Conservation (phyloP, 164 flowering plant genomes). For the Magnolia kwangsiensis region DNA sequence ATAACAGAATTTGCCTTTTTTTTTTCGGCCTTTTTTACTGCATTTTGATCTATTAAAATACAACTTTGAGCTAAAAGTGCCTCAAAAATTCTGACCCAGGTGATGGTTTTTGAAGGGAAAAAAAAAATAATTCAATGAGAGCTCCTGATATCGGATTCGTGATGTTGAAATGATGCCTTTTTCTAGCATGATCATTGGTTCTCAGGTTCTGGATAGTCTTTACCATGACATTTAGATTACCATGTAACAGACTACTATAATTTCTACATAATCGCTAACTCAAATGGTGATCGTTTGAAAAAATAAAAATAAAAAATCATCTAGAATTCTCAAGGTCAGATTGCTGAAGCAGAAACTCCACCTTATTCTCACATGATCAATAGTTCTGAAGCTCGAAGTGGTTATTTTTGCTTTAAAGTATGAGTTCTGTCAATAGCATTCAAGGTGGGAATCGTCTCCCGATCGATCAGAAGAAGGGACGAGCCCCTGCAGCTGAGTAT, state of each 20-base stretch:
- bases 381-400: not conserved
- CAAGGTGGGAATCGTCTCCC: slow-evolving; percentile 1
- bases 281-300: not conserved
- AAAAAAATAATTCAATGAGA: not conserved
- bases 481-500: not conserved
- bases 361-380: not conserved
- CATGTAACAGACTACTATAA: too few species aligned
- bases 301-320: not conserved
- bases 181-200: not conserved
- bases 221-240: too few species aligned
- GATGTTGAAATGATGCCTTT: not conserved
- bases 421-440: not conserved
- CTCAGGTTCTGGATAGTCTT: too few species aligned
- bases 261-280: not conserved
- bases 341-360: not conserved
- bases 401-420: slow-evolving; percentile 3
- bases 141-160: not conserved
- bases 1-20: too few species aligned
- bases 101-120: not conserved
- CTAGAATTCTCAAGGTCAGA: too few species aligned
- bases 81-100: not conserved
- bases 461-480: not conserved
- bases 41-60: too few species aligned
- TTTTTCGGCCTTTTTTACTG: not conserved
- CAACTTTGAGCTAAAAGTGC: not conserved